Conservation (phyloP, 169 alveolate species). For the Neospora caninum region DNA sequence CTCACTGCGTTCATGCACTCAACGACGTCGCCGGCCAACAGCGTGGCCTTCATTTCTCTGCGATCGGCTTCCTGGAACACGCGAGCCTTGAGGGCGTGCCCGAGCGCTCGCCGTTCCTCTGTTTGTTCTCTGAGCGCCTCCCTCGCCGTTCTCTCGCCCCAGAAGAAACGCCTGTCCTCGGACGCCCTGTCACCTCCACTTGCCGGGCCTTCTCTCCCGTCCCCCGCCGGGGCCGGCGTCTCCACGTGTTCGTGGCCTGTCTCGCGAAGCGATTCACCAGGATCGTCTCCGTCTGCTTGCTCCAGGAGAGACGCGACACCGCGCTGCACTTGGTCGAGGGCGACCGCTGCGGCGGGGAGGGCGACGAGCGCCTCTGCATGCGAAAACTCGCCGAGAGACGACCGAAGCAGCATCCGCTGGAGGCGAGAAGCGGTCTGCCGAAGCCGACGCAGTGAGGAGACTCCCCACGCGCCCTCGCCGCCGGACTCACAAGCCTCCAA, state of each 20-base stretch:
- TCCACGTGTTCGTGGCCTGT: not conserved
- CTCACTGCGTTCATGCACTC: constrained; percentile 10
- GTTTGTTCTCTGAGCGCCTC: not conserved
- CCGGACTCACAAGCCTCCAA: not conserved
- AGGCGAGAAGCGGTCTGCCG: not conserved
- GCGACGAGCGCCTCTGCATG: not conserved
- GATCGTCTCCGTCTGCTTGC: not conserved
- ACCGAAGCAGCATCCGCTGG: not conserved
- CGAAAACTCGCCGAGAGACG: not conserved
- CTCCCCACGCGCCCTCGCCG: not conserved
- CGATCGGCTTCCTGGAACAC: not conserved
- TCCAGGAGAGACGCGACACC: not conserved
- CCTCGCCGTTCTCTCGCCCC: not conserved
- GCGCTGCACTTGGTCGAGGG: not conserved
- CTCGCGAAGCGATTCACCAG: not conserved
- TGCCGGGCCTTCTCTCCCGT: not conserved
- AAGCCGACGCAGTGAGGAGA: not conserved
- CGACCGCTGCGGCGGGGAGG: not conserved
- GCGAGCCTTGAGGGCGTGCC: not conserved
- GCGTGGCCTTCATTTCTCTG: not conserved
- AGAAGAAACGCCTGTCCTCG: not conserved
- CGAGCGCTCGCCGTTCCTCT: not conserved
- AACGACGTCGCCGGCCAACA: not conserved
- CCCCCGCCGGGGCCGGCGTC: not conserved
- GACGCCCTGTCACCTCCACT: not conserved